These are phyloP conservation scores for Santalum album DNA, from an alignment of 164 flowering plant genomes.

Conservation along the genomic window DNA sequence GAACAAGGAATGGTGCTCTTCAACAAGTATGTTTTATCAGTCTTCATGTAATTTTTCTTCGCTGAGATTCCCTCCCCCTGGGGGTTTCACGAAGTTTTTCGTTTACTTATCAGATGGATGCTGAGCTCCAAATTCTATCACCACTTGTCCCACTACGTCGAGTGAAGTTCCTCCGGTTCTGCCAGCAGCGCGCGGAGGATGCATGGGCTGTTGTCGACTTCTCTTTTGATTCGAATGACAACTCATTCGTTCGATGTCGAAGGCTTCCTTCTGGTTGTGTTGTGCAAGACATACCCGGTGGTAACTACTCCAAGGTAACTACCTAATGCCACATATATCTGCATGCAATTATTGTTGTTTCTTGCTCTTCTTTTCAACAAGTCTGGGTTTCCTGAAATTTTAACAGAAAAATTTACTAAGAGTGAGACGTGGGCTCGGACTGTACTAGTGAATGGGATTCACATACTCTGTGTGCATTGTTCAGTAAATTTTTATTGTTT, in stretches of 20 bases:
- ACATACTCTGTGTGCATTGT: too few species aligned
- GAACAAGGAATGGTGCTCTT: constrained; percentile 47
- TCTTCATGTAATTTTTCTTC: not conserved
- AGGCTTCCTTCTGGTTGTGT: constrained; percentile 88
- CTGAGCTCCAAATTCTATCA: constrained; percentile 66
- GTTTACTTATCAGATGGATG: constrained; percentile 46
- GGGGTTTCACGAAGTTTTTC: not conserved
- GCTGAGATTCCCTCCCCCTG: not conserved
- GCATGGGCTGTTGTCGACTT: constrained; percentile 82
- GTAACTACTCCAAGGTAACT: constrained; percentile 68
- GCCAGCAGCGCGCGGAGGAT: constrained; percentile 67
- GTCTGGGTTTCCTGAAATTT: too few species aligned
- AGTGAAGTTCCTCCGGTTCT: constrained; percentile 64
- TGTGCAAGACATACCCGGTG: constrained; percentile 66
- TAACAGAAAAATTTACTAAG: too few species aligned
- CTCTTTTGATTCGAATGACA: constrained; percentile 34
- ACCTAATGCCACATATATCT: too few species aligned
- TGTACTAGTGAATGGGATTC: too few species aligned
- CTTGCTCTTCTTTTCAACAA: too few species aligned
- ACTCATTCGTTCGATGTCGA: constrained; percentile 28
- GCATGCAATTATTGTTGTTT: too few species aligned
- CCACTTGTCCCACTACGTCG: constrained; percentile 63
- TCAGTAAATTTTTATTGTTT: too few species aligned
- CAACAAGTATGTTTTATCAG: constrained; percentile 45
- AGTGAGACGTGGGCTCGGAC: too few species aligned